These are phyloP conservation scores for Eutrema heterophyllum DNA, from an alignment of 345 rosid species.

Conservation along the genomic window DNA sequence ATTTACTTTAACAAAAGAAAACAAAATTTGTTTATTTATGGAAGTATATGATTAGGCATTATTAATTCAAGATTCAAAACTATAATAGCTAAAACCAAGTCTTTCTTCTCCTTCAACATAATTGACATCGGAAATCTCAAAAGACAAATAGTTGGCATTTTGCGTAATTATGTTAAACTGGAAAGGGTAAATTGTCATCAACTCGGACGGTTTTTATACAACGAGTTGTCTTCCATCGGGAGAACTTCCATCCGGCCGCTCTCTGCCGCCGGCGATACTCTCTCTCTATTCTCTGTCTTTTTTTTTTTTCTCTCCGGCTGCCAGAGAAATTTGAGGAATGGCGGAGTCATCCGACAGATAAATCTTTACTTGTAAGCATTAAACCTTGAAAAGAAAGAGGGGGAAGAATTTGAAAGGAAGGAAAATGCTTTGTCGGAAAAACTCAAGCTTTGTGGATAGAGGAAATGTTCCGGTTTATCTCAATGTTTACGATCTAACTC, in stretches of 20 bases:
- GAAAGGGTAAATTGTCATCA: constrained; percentile 21
- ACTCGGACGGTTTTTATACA: constrained; percentile 3
- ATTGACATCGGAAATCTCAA: constrained; percentile 22
- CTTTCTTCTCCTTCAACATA: not conserved
- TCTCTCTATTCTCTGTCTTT: not conserved
- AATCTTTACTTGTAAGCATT: not conserved
- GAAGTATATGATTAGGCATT: constrained; percentile 4
- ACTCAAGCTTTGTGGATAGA: constrained; percentile 38
- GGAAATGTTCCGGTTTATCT: constrained; percentile 94
- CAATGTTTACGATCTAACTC: constrained; percentile 94
- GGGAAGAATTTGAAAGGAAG: not conserved
- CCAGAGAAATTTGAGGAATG: not conserved
- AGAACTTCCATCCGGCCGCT: constrained; percentile 13
- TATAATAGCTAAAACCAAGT: not conserved
- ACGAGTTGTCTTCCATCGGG: constrained; percentile 23
- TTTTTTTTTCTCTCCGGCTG: not conserved
- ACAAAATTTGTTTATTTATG: not conserved
- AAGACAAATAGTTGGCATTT: constrained; percentile 27
- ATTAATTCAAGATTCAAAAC: not conserved
- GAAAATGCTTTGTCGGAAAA: constrained; percentile 69
- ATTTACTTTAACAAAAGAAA: not conserved
- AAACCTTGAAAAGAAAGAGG: not conserved
- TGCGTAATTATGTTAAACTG: constrained; percentile 13
- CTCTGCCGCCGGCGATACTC: constrained; percentile 16
- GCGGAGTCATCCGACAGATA: not conserved